A percentile compares a stretch with the other conserved stretches of the same genome.
Conservation (phyloP, 371 early-diverging fungal genomes). For the Blastocladiella emersonii region DNA sequence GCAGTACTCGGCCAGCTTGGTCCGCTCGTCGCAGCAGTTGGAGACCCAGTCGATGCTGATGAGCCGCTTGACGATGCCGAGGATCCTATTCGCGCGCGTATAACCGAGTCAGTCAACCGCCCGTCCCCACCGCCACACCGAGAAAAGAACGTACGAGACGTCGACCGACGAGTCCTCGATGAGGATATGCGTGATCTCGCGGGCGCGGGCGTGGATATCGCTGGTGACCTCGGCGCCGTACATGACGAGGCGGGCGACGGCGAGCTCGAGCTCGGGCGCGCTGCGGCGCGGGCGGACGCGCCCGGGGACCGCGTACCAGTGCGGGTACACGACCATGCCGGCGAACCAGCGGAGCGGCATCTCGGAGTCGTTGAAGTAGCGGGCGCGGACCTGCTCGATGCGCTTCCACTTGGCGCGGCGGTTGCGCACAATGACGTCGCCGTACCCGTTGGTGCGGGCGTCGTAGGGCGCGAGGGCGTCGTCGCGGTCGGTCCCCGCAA, state of each 20-base stretch:
- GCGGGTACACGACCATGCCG: neutral
- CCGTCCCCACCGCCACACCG: neutral
- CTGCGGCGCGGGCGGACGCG: neutral
- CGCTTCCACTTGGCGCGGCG: neutral
- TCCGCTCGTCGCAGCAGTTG: neutral
- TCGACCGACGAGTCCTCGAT: neutral
- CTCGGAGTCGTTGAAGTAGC: neutral
- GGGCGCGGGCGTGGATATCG: neutral
- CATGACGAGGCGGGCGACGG: neutral
- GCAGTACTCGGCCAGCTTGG: neutral
- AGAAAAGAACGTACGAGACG: neutral
- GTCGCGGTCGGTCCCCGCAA: neutral
- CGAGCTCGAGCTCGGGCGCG: neutral
- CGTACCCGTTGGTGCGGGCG: neutral
- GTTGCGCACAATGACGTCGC: neutral
- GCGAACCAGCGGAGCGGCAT: neutral
- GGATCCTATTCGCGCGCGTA: neutral
- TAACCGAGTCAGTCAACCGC: neutral
- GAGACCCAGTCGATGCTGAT: neutral
- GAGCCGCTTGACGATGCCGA: neutral
- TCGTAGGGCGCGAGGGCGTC: neutral
- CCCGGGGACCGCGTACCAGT: neutral
- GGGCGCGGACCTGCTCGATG: neutral
- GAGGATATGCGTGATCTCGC: neutral
- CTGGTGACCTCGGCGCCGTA: neutral